These are phyloP conservation scores for Metarhizium anisopliae DNA, from an alignment of 2,329 filamentous ascomycete genomes.

Conservation along the genomic window DNA sequence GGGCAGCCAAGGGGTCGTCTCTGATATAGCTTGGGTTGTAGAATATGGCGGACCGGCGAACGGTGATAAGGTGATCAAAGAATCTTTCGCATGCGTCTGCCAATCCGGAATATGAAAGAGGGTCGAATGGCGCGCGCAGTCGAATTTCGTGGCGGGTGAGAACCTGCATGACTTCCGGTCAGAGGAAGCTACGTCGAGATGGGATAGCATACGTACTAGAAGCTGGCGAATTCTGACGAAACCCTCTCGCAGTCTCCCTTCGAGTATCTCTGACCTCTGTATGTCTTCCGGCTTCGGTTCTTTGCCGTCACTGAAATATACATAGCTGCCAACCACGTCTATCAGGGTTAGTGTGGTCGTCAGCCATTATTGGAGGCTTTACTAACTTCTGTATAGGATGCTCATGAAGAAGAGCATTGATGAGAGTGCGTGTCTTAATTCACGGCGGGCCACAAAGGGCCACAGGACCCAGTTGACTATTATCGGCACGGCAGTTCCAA, in stretches of 20 bases:
- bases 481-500: conserved; percentile 44
- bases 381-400: conserved; percentile 44
- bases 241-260: conserved; percentile 50
- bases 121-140: conserved; percentile 47
- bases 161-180: conserved; percentile 16
- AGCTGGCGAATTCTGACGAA: conserved; percentile 50
- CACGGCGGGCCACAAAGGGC: conserved; percentile 52
- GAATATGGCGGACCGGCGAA: conserved; percentile 48
- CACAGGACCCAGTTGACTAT: conserved; percentile 51
- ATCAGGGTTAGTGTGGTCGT: neutral
- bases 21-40: conserved; percentile 45
- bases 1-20: conserved; percentile 38
- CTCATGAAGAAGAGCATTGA: conserved; percentile 49
- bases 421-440: conserved; percentile 45
- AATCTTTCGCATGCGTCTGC: conserved; percentile 48
- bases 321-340: conserved; percentile 45
- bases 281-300: conserved; percentile 43
- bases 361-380: neutral
- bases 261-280: conserved; percentile 45
- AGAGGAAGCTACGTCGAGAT: neutral
- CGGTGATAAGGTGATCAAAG: conserved; percentile 49
- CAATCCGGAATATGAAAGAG: conserved; percentile 45
- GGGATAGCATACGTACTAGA: conserved; percentile 26
- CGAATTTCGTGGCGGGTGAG: conserved; percentile 52
- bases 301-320: conserved; percentile 47